Base-by-base conservation (phyloP, 2,329 filamentous ascomycete genomes). In the Diatrype stigma region DNA sequence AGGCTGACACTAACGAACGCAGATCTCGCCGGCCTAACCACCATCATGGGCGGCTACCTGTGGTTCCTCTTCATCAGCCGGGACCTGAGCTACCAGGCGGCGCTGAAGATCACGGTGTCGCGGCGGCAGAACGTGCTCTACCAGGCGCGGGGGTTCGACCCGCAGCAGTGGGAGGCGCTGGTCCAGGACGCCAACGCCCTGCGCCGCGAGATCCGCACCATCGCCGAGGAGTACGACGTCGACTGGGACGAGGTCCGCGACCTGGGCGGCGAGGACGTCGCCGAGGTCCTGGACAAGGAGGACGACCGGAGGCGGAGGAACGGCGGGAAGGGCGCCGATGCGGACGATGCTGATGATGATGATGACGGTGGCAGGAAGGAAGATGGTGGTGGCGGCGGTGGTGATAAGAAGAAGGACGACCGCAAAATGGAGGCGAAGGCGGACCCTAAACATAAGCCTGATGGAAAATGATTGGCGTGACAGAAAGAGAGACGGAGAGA, bases 11-110 rank as follows among this genome's bases (percentile, higher is more conserved):
- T n/a, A n/a, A n/a, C n/a, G n/a, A n/a, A n/a, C n/a, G 21, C 38
- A 42, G 96, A 96, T 64, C 82, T 96, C 16, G 90, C 89, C 2
- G 89, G 90, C n/a, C 76, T 96, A 56, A 83, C 85, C 1, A 91
- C 88, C 12, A 82, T 96, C 63, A 95, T 96, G 74, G 86, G 86
- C 7, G 92, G 90, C 58, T 96, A 96, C 63, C 76, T 96, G 49
- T 96, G 90, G 90, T 96, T 96, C 67, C 74, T 96, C 12, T 96
- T 92, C 70, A 89, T 96, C 73, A 95, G 92, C 71, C 83, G 89
- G 19, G 91, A 96, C 70, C 85, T 96, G 11, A 89, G 84, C 57
- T 96, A 96, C 74, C 86, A 88, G 59, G 86, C 86, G 2, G 90
- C 92, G 26, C 84, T 96, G 73, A 92, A 95, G 66, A 79, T 95